phyloP scores from a whole-genome alignment of 352 stramenopile genomes.

The Plasmopara viticola region DNA sequence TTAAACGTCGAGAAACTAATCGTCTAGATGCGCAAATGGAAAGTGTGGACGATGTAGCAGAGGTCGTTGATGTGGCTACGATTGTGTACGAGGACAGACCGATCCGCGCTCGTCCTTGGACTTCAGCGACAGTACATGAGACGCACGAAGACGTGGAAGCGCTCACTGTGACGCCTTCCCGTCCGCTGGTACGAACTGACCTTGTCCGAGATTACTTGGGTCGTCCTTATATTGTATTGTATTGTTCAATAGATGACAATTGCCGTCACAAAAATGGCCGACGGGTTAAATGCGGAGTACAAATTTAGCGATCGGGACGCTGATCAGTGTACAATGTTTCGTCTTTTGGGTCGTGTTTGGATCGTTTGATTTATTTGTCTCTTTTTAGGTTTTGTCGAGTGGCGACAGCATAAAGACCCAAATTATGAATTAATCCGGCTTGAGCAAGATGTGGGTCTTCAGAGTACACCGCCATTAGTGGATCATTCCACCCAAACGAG shows the following conservation, averaged over 20 bases:
- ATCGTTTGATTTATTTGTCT: constrained; percentile 1
- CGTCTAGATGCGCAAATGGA: constrained; percentile 34
- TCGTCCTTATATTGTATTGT: background rate
- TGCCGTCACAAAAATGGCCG: constrained; percentile 74
- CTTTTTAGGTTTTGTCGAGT: constrained; percentile 70
- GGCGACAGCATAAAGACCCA: constrained; percentile 75
- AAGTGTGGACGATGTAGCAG: constrained; percentile 11
- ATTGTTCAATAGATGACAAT: constrained; percentile 47
- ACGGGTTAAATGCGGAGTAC: constrained; percentile 79
- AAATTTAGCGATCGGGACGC: constrained; percentile 80
- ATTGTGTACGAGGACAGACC: constrained; percentile 77
- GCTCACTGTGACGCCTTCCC: constrained; percentile 40
- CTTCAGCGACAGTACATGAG: constrained; percentile 42
- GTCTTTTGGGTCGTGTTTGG: background rate
- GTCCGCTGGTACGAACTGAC: constrained; percentile 29
- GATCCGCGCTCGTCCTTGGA: constrained; percentile 51
- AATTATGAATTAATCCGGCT: constrained; percentile 75
- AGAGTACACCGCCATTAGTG: constrained; percentile 62
- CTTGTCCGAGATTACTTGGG: no score
- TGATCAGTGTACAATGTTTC: constrained; percentile 46
- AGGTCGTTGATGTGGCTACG: constrained; percentile 41
- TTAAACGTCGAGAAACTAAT: constrained; percentile 44
- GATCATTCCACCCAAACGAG: constrained; percentile 70
- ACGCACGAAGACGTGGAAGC: constrained; percentile 61
- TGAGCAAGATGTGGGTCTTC: constrained; percentile 73